Evolutionary conservation across 1,284 basidiomycete species (phyloP).

Genomic region (Mycosarcoma maydis): DNA sequence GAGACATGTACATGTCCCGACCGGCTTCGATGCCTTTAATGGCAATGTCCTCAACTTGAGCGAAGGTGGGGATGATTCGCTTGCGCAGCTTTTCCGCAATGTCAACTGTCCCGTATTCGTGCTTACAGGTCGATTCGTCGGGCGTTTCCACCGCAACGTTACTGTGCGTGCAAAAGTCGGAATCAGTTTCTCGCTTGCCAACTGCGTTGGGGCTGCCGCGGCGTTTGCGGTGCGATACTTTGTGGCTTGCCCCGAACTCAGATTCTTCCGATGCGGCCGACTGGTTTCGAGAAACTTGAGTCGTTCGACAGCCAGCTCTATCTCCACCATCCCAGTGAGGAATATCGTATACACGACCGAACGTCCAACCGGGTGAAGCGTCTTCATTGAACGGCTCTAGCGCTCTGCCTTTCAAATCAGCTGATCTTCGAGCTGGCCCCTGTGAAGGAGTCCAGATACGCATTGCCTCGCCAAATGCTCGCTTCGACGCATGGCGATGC

Average conservation of each 20-base stretch:
- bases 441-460: constrained; percentile 28
- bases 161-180: constrained; percentile 17
- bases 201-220: too few species aligned
- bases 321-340: constrained; percentile 31
- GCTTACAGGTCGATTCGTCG: constrained; percentile 2
- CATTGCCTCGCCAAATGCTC: constrained; percentile 10
- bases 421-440: constrained; percentile 14
- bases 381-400: constrained; percentile 22
- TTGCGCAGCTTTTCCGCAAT: background rate
- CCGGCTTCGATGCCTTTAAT: constrained; percentile 5
- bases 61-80: constrained; percentile 1
- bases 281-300: background rate
- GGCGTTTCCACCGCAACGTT: constrained; percentile 7
- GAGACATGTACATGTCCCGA: background rate
- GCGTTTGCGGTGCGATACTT: too few species aligned
- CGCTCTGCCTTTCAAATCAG: background rate
- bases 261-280: too few species aligned
- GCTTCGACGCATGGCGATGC: constrained; percentile 1
- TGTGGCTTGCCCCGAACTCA: too few species aligned
- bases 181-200: too few species aligned
- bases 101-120: too few species aligned
- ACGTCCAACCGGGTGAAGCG: constrained; percentile 15
- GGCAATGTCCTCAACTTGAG: constrained; percentile 9
- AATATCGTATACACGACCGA: constrained; percentile 17
- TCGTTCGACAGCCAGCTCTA: constrained; percentile 6